Evolutionary conservation across 78 protist species (phyloP), one percentile per base, ranked within the genome.

Genomic region (Salpingoeca rosetta): DNA sequence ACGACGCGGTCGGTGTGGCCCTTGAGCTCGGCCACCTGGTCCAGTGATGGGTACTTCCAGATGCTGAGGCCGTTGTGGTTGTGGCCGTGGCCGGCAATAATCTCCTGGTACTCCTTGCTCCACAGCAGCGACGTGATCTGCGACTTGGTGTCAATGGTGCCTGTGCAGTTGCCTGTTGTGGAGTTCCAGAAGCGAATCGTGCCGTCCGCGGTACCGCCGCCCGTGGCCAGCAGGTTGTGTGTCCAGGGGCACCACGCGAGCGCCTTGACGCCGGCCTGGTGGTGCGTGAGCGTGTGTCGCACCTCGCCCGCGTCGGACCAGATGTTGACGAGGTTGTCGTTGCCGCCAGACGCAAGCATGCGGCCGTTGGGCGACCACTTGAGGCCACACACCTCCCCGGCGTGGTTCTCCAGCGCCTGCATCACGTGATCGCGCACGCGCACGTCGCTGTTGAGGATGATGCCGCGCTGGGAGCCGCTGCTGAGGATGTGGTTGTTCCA

Each of bases 151-250:
- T 97, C 98, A 41, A 97, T 90, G 44, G 83, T 28, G 85, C 93
- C 87, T 44, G 92, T 56, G 73, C 93, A 89, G 24, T 65, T 88
- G 56, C 99, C 99, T 7, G 93, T 92, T n/a, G 80, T 1, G 39
- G 98, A 92, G 95, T 98, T 96, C 99, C 98, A 98, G 94, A 98
- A 95, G 38, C 96, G 90, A 82, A 98, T 95, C 90, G 84, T 85
- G 42, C 97, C 91, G 75, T 98, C 99, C 11, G 99, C 99, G 0
- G 98, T 96, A 41, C 99, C 99, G 37, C 99, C 99, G 39, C 99
- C 99, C 31, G 98, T 84, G 31, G 99, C 99, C 10, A 99, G 93
- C 31, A 97, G 92, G 87, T 90, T 84, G 28, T 35, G 76, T 87
- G 95, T 97, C 91, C 88, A 91, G 43, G 99, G 99, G 88, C 94